Base-by-base conservation (phyloP, 2,329 filamentous ascomycete species). In the Penicillium oxalicum region DNA sequence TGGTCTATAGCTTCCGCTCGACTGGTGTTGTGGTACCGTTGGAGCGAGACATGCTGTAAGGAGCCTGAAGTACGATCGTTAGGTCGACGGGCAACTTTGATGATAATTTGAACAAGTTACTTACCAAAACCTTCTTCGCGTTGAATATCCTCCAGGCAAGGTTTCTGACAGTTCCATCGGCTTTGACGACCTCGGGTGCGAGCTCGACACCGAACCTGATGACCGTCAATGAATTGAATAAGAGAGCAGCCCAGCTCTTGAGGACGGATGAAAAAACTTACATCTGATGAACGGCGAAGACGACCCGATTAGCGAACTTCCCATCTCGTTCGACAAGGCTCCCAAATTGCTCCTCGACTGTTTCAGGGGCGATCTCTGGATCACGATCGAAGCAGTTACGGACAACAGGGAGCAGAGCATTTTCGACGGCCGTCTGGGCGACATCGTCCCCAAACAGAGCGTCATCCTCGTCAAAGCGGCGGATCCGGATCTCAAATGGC, bases 271-370 rank as follows among this genome's bases (percentile, higher is more conserved):
- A 25, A 7, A 2, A 29, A 43, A 66, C 76, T 65, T 53, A 94
- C 90, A 96, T 96, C 66, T 95, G 87, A 55, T 88, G 86, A 27
- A 98, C 88, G 4, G 91, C 93, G 68, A 95, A 97, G 0, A 97
- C 91, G 9, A 97, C 87, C 37, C 93, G 77, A 69, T 84, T 88
- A 0, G 91, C 86, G 61, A 90, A 97, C 69, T 95, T 96, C 54
- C 85, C 82, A 57, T 96, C 87, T 25, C 90, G 77, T 63, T 95
- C 90, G 1, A 96, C 87, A 36, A 91, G 77, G 41, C 82, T 82
- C 0, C 93, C 93, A 66, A 95, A 98, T 2, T 81, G 75, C 65
- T 97, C 91, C 8, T 91, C 86, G 0, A 82, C 77, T 2, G 81
- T 85, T 48, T 80, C 82, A 0, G 91, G 93, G 1, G 93, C 91